Evolutionary conservation across 78 protist genomes (phyloP).

Genomic region (Dictyostelium discoideum): DNA sequence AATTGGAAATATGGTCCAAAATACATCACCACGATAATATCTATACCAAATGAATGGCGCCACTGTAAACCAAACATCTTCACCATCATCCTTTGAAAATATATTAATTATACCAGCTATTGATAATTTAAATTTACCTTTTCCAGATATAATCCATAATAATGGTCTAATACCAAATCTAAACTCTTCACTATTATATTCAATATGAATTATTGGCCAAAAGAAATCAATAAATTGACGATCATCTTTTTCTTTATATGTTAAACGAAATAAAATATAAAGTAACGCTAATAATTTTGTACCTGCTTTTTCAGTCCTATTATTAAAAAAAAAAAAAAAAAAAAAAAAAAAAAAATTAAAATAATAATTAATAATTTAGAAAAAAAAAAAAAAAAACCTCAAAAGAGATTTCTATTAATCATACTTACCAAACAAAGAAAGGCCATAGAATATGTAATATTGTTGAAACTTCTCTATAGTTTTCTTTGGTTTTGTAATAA

Average conservation of each 20-base stretch:
- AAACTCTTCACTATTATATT: constrained; percentile 28
- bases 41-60: constrained; percentile 70
- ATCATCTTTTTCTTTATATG: constrained; percentile 25
- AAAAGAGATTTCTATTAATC: neutral
- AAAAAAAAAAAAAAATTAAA: no score
- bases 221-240: constrained; percentile 49
- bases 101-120: constrained; percentile 33
- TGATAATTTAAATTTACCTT: constrained; percentile 10
- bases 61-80: constrained; percentile 41
- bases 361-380: neutral
- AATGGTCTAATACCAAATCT: constrained; percentile 73
- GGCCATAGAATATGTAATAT: constrained; percentile 65
- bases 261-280: constrained; percentile 49
- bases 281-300: constrained; percentile 58
- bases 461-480: neutral
- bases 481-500: constrained; percentile 20
- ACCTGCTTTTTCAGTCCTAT: constrained; percentile 46
- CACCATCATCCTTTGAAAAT: constrained; percentile 24
- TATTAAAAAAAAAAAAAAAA: neutral
- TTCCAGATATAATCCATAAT: constrained; percentile 36
- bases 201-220: constrained; percentile 78
- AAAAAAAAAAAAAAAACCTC: neutral
- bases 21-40: constrained; percentile 1
- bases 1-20: constrained; percentile 31
- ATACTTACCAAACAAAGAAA: constrained; percentile 48